Evolutionary conservation across 495 filamentous ascomycete genomes (phyloP).

Genomic region (Recurvomyces mirabilis): DNA sequence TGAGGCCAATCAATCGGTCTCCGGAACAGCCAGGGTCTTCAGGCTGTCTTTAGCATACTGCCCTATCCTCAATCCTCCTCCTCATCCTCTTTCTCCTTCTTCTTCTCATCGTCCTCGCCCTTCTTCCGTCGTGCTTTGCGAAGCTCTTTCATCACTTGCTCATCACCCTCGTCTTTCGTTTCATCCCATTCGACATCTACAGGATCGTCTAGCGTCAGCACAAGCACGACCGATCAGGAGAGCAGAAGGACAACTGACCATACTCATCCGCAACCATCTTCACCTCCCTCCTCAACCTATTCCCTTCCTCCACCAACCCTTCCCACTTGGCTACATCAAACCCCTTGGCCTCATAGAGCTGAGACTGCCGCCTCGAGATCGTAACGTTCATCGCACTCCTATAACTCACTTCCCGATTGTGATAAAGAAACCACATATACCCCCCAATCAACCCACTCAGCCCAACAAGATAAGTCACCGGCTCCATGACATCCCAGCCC

Average conservation of each 20-base stretch:
- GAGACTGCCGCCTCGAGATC: constrained; percentile 62
- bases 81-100: constrained; percentile 36
- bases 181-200: constrained; percentile 97
- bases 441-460: constrained; percentile 74
- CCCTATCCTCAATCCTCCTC: constrained; percentile 12
- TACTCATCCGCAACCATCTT: constrained; percentile 75
- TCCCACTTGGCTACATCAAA: constrained; percentile 74
- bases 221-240: neutral
- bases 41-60: too few species aligned
- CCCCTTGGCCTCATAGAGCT: constrained; percentile 61
- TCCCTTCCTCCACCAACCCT: constrained; percentile 65
- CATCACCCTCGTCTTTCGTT: constrained; percentile 49
- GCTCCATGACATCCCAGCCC: constrained; percentile 81
- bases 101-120: constrained; percentile 35
- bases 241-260: too few species aligned
- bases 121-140: constrained; percentile 34
- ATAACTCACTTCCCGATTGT: constrained; percentile 82
- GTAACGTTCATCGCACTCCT: constrained; percentile 76
- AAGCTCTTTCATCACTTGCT: constrained; percentile 32
- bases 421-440: constrained; percentile 89
- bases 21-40: too few species aligned
- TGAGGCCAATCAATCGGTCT: too few species aligned
- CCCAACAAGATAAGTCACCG: constrained; percentile 78
- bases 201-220: constrained; percentile 55
- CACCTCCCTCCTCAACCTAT: constrained; percentile 68